Percentiles rank a stretch among this genome's conserved stretches.
Evolutionary conservation across 225 moss, liverwort and hornwort species (phyloP).

Genomic region (Marchantia paleacea): DNA sequence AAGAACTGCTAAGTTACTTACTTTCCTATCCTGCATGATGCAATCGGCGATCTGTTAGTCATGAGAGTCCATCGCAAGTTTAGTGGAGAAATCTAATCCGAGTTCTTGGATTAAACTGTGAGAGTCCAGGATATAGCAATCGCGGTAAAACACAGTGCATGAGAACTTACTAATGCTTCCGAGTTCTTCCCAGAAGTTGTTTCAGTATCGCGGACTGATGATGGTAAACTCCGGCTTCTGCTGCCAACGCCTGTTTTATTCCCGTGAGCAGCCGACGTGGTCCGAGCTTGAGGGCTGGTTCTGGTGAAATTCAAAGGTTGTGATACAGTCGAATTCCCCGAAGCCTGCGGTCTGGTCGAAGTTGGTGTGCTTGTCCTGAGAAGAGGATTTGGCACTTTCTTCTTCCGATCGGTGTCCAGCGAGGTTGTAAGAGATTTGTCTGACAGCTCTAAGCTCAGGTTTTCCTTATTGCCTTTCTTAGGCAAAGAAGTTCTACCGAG

Average conservation of each 20-base stretch:
- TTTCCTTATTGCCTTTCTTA: constrained; percentile 40
- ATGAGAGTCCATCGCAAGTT: too few species aligned
- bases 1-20: constrained; percentile 21
- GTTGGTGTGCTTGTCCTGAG: constrained; percentile 26
- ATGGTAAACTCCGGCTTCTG: constrained; percentile 28
- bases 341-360: constrained; percentile 18
- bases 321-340: constrained; percentile 9
- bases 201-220: constrained; percentile 3
- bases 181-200: constrained; percentile 19
- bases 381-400: constrained; percentile 25
- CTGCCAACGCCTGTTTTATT: constrained; percentile 16
- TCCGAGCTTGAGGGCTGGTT: constrained; percentile 17
- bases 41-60: background rate
- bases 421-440: constrained; percentile 19
- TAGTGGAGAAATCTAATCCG: background rate
- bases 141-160: background rate
- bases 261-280: background rate
- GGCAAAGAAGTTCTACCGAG: constrained; percentile 20
- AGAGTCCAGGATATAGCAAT: background rate
- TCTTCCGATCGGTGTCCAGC: constrained; percentile 20
- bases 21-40: constrained; percentile 31
- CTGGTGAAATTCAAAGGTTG: constrained; percentile 6
- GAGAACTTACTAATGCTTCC: constrained; percentile 22
- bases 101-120: background rate
- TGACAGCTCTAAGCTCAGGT: constrained; percentile 29